These are phyloP conservation scores for Trapa incisa DNA, from an alignment of 345 rosid species.

Conservation along the genomic window DNA sequence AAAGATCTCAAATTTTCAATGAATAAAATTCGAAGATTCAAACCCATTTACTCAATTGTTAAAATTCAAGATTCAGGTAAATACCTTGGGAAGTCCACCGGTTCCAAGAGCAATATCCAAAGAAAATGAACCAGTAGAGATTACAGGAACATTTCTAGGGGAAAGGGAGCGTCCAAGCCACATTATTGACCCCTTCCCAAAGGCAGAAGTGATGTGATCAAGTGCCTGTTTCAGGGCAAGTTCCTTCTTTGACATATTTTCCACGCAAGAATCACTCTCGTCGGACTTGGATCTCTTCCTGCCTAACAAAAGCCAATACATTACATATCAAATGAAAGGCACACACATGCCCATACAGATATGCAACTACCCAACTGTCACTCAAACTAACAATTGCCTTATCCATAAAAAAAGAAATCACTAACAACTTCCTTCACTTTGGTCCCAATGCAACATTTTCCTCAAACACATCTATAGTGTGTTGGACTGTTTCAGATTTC, in stretches of 20 bases:
- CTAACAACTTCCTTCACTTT: neutral
- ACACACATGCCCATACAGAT: too few species aligned
- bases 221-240: slow-evolving; percentile 76
- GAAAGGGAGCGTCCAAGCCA: slow-evolving; percentile 71
- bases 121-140: slow-evolving; percentile 83
- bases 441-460: neutral
- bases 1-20: too few species aligned
- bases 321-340: neutral
- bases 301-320: slow-evolving; percentile 28
- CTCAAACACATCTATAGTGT: neutral
- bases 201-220: slow-evolving; percentile 70
- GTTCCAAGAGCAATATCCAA: slow-evolving; percentile 76
- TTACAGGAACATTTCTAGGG: slow-evolving; percentile 60
- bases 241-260: slow-evolving; percentile 71
- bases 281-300: slow-evolving; percentile 60
- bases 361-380: too few species aligned
- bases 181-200: slow-evolving; percentile 90
- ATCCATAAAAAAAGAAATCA: neutral
- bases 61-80: neutral
- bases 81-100: slow-evolving; percentile 98
- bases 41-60: neutral
- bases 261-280: slow-evolving; percentile 58
- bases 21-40: neutral
- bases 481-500: neutral
- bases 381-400: too few species aligned